Conservation (phyloP, 2,329 filamentous ascomycete species). For the Hyphodiscus sp. region DNA sequence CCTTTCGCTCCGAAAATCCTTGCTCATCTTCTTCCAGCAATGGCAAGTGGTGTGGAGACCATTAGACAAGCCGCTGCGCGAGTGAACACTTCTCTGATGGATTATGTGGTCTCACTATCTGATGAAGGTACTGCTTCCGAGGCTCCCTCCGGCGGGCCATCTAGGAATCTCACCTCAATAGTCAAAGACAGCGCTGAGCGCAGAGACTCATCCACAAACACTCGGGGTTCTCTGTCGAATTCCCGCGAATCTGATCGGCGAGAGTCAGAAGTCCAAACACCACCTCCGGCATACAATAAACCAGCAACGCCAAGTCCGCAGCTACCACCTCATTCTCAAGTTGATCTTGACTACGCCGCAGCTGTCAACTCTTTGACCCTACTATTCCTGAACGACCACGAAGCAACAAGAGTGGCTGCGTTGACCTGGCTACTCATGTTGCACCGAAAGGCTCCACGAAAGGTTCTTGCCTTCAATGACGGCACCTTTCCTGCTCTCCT, state of each 20-base stretch:
- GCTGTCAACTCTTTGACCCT: constrained; percentile 90
- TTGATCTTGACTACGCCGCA: constrained; percentile 90
- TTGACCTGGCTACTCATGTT: constrained; percentile 97
- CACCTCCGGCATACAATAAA: constrained; percentile 32
- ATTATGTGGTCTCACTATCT: constrained; percentile 87
- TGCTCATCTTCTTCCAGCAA: constrained; percentile 84
- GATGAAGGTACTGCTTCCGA: constrained; percentile 48
- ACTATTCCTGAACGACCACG: constrained; percentile 93
- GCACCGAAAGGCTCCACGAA: constrained; percentile 87
- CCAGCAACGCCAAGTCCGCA: constrained; percentile 30
- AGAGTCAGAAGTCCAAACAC: constrained; percentile 47
- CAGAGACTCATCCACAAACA: constrained; percentile 27
- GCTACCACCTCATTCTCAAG: constrained; percentile 44
- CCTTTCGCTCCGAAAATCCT: constrained; percentile 90
- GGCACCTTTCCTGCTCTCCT: constrained; percentile 93
- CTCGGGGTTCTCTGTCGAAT: constrained; percentile 33
- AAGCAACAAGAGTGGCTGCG: constrained; percentile 88
- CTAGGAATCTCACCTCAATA: constrained; percentile 37
- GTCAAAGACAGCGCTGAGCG: constrained; percentile 29
- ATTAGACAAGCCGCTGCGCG: constrained; percentile 83
- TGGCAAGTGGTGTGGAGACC: constrained; percentile 85
- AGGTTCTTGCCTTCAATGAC: constrained; percentile 92
- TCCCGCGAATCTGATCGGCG: constrained; percentile 44
- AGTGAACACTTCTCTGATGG: constrained; percentile 86
- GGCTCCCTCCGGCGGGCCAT: constrained; percentile 32